These are phyloP conservation scores for Candida orba DNA, from an alignment of 805 yeast genomes.

Conservation along the genomic window DNA sequence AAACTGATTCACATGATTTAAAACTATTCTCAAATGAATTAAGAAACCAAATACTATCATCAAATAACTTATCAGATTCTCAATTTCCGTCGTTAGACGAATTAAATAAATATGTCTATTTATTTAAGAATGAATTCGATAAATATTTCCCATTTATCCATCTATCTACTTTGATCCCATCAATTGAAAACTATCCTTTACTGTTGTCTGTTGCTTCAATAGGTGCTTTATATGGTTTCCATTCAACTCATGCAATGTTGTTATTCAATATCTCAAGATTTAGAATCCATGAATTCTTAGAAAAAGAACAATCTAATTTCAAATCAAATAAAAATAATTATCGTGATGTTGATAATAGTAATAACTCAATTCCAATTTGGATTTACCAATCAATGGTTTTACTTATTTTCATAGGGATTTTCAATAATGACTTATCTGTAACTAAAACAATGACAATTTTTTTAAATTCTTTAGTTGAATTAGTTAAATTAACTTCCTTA, in stretches of 20 bases:
- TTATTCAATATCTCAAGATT: constrained; percentile 61
- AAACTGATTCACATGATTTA: constrained; percentile 16
- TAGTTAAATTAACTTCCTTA: constrained; percentile 68
- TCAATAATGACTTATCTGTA: constrained; percentile 58
- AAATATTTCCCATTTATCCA: constrained; percentile 82
- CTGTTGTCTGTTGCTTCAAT: constrained; percentile 76
- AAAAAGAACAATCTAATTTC: constrained; percentile 27
- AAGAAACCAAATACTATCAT: constrained; percentile 44
- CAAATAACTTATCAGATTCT: constrained; percentile 44
- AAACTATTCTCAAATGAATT: constrained; percentile 43
- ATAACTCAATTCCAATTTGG: constrained; percentile 73
- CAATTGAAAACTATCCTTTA: constrained; percentile 53
- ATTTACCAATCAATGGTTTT: constrained; percentile 76
- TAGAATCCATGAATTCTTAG: constrained; percentile 61
- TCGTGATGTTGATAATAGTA: constrained; percentile 2
- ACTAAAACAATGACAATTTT: constrained; percentile 76
- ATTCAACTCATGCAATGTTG: constrained; percentile 66
- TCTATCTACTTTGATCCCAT: constrained; percentile 49
- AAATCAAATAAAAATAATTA: constrained; percentile 1
- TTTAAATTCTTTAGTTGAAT: constrained; percentile 69
- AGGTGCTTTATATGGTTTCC: constrained; percentile 83
- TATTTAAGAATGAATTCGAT: constrained; percentile 73
- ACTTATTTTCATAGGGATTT: constrained; percentile 76
- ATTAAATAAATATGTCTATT: constrained; percentile 64
- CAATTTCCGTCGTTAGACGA: constrained; percentile 75